phyloP scores from a whole-genome alignment of 2,329 filamentous ascomycete genomes.

The Scedosporium boydii region DNA sequence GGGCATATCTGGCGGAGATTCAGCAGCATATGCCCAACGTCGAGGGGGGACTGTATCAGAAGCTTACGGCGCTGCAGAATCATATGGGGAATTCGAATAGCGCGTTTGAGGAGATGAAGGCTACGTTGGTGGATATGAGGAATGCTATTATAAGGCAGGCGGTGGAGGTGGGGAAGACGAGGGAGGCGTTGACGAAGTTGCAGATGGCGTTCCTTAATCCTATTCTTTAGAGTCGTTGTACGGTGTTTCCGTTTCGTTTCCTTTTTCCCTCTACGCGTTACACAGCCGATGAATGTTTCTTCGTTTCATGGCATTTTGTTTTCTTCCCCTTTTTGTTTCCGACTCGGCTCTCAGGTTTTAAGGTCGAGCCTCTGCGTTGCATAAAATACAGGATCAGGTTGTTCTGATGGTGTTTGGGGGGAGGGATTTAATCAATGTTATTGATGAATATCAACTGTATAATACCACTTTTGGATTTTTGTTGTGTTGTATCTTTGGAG shows the following conservation, averaged over 20 bases:
- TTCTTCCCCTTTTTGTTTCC: background rate
- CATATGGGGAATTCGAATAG: slow-evolving; percentile 10
- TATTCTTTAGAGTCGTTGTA: background rate
- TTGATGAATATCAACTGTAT: background rate
- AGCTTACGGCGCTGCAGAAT: slow-evolving; percentile 16
- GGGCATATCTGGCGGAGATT: slow-evolving; percentile 35
- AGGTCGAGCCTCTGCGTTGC: background rate
- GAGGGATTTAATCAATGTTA: background rate
- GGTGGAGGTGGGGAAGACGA: slow-evolving; percentile 31
- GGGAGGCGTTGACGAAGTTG: slow-evolving; percentile 29
- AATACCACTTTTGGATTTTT: background rate
- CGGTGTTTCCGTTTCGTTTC: background rate
- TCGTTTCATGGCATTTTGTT: background rate
- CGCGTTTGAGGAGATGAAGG: slow-evolving; percentile 22
- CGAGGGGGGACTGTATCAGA: slow-evolving; percentile 33
- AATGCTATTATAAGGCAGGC: slow-evolving; percentile 30
- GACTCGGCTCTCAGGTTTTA: background rate
- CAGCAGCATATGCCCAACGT: slow-evolving; percentile 38
- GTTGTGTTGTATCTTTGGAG: background rate
- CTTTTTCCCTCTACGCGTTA: background rate
- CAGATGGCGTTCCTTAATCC: slow-evolving; percentile 26
- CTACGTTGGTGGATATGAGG: slow-evolving; percentile 28
- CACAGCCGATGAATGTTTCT: background rate
- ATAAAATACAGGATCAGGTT: background rate
- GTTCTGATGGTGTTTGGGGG: background rate